Base-by-base conservation (phyloP, 768 basidiomycete genomes). In the Flagelloscypha sp. region DNA sequence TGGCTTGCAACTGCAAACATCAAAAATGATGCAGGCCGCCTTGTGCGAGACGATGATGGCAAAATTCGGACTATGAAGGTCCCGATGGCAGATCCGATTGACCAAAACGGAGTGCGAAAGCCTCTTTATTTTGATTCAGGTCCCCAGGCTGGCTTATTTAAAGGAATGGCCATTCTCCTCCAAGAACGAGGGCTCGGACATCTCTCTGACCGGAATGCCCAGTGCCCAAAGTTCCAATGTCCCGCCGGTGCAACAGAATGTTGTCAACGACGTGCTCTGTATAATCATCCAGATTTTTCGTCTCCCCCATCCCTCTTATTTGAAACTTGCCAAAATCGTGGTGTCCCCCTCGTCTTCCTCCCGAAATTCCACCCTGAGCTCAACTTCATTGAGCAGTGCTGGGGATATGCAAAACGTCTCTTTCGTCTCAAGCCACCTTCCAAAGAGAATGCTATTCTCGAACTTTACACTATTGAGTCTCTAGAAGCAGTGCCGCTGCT, bases 321-420 rank as follows among this genome's bases (percentile, higher is more conserved):
- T 17, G n/a, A 10, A 1, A 5, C 16, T 4, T 44, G 43, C 24
- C 18, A 16, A 2, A 11, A 7, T 1, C 21, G 9, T 3, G 37
- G 37, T 3, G 7, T 43, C 15, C 7, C 5, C 3, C 19, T 44
- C 24, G 7, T 44, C 7, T 44, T 44, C 35, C 33, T 55, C 5
- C 55, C 57, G 9, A 49, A 61, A 27, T 61, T 56, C 34, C 58
- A 62, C 36, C 60, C 53, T 19, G 45, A 54, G 44, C 41, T 54
- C 17, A 54, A 56, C 31, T 44, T 44, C 20, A 56, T 56, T 29
- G 53, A 56, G 33, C 36, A 43, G 41, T 42, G 39, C 16, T 54
- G 48, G 49, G 52, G 53, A 5, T 45, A 42, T 37, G 46, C 45
- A 23, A 55, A 55, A 32, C 42, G 42, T 8, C 11, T 47, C 2